phyloP scores from a whole-genome alignment of 805 yeast genomes.

The Clavispora vitiphila region DNA sequence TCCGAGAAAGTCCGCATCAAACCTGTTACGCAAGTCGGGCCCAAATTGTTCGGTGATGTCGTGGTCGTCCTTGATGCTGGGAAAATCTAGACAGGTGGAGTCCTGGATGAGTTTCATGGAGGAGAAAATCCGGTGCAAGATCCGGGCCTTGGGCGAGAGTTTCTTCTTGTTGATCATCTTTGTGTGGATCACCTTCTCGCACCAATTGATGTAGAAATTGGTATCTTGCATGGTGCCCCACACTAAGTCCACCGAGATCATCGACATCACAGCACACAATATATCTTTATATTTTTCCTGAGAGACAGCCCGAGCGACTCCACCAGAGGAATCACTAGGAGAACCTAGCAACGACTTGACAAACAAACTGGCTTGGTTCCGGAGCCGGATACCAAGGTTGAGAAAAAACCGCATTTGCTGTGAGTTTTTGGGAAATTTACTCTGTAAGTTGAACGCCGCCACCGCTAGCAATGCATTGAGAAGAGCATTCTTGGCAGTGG shows the following conservation, averaged over 20 bases:
- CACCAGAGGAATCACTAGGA: conserved; percentile 28
- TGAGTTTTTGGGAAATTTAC: conserved; percentile 64
- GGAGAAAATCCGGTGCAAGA: conserved; percentile 73
- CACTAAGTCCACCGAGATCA: conserved; percentile 84
- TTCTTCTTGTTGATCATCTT: conserved; percentile 62
- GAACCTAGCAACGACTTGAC: conserved; percentile 49
- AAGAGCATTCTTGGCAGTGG: conserved; percentile 71
- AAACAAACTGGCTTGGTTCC: conserved; percentile 70
- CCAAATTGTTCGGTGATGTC: conserved; percentile 21
- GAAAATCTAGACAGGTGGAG: conserved; percentile 50
- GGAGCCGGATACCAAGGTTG: conserved; percentile 65
- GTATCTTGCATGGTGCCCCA: conserved; percentile 92
- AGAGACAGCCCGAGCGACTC: conserved; percentile 45
- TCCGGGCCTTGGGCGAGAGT: conserved; percentile 69
- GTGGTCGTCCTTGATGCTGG: conserved; percentile 32
- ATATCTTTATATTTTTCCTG: conserved; percentile 76
- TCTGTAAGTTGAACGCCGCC: conserved; percentile 73
- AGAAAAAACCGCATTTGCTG: conserved; percentile 63
- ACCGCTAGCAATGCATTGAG: conserved; percentile 77
- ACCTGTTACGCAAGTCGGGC: conserved; percentile 25
- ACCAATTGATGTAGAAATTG: conserved; percentile 65
- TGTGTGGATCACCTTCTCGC: conserved; percentile 68
- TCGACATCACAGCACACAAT: conserved; percentile 73
- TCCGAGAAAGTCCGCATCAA: conserved; percentile 11
- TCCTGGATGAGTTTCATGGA: conserved; percentile 73